These are phyloP conservation scores for Debaryomyces psychrophilus DNA, from an alignment of 1,139 yeast species.

Conservation along the genomic window DNA sequence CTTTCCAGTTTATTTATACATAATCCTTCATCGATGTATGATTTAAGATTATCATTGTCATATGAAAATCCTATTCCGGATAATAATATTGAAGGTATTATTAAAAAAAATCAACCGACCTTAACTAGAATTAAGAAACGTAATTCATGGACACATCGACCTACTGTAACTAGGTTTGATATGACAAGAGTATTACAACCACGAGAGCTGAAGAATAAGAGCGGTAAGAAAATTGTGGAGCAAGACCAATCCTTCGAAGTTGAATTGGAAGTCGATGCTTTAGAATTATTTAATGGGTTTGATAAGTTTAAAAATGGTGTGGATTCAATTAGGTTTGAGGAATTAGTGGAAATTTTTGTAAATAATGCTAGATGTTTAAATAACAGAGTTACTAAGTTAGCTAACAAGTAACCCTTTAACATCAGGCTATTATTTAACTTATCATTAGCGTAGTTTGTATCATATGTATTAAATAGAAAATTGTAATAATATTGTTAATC, in stretches of 20 bases:
- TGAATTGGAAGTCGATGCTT: slow-evolving; percentile 74
- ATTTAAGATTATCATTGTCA: slow-evolving; percentile 73
- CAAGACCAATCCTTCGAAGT: slow-evolving; percentile 55
- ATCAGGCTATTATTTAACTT: neutral
- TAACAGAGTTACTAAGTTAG: slow-evolving; percentile 49
- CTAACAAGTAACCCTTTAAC: slow-evolving; percentile 22
- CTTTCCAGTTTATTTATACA: slow-evolving; percentile 70
- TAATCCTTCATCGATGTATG: slow-evolving; percentile 78
- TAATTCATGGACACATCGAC: slow-evolving; percentile 62
- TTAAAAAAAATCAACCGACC: slow-evolving; percentile 46
- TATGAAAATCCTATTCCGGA: slow-evolving; percentile 72
- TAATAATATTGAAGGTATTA: slow-evolving; percentile 49
- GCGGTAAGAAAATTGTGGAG: slow-evolving; percentile 42
- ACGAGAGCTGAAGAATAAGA: slow-evolving; percentile 45
- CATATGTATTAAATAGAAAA: slow-evolving; percentile 5
- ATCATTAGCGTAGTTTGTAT: slow-evolving; percentile 5
- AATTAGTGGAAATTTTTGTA: slow-evolving; percentile 68
- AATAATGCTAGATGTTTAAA: slow-evolving; percentile 65
- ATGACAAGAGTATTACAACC: slow-evolving; percentile 63
- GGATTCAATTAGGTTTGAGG: slow-evolving; percentile 68
- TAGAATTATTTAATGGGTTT: slow-evolving; percentile 64
- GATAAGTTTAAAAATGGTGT: slow-evolving; percentile 51
- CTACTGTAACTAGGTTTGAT: slow-evolving; percentile 73
- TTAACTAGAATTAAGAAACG: slow-evolving; percentile 66
- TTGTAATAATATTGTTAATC: neutral